These are phyloP conservation scores for Powellomyces hirtus DNA, from an alignment of 192 early-diverging fungal genomes.

Conservation along the genomic window DNA sequence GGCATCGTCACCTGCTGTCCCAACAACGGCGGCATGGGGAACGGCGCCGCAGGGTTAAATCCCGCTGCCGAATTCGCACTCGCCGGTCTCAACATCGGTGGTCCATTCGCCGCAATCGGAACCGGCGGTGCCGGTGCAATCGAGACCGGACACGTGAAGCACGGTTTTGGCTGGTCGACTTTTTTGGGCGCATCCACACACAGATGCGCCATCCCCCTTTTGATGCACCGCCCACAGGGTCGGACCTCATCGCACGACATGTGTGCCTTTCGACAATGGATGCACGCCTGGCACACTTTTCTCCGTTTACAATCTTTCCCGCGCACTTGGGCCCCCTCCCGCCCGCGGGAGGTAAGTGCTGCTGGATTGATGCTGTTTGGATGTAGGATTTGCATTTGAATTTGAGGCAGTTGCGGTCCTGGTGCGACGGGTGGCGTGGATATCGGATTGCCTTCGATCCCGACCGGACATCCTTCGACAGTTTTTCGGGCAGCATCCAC, in stretches of 20 bases:
- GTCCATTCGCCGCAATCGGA: no score
- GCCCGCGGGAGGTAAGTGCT: not conserved
- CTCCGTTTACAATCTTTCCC: conserved; percentile 36
- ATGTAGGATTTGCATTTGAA: conserved; percentile 15
- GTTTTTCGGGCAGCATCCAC: conserved; percentile 21
- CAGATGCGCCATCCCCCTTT: conserved; percentile 87
- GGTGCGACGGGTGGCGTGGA: not conserved
- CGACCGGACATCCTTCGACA: conserved; percentile 24
- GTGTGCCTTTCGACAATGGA: conserved; percentile 91
- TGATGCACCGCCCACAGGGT: conserved; percentile 92
- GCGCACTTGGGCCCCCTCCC: not conserved
- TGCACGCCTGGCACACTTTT: conserved; percentile 73
- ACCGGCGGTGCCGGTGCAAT: not conserved
- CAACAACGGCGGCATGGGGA: not conserved
- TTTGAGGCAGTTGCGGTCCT: not conserved
- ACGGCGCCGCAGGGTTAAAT: no score
- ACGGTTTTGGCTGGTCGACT: conserved; percentile 15
- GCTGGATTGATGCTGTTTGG: not conserved
- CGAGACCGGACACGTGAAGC: conserved; percentile 16
- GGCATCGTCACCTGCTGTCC: no score
- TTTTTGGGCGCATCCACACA: conserved; percentile 82
- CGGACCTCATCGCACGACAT: conserved; percentile 77
- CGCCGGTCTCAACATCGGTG: no score
- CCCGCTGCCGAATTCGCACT: no score
- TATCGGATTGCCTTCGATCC: not conserved